These are phyloP conservation scores for Neurospora sp. DNA, from an alignment of 2,329 filamentous ascomycete genomes.

Conservation along the genomic window DNA sequence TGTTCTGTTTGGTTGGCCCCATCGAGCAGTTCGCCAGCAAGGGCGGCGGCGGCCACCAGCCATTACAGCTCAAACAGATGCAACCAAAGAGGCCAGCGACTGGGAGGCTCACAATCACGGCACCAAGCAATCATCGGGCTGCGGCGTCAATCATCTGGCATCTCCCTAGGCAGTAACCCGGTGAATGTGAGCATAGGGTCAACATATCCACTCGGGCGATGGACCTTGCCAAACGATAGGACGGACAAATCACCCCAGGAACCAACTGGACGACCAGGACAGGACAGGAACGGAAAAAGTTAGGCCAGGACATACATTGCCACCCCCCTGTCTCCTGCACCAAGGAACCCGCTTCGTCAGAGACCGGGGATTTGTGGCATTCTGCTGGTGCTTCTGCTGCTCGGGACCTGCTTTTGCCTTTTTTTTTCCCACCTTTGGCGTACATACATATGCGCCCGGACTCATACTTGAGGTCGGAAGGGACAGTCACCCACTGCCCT, in stretches of 20 bases:
- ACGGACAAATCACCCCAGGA: not conserved
- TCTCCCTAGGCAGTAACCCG: not conserved
- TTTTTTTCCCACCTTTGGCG: not conserved
- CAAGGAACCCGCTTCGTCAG: slow-evolving; percentile 1
- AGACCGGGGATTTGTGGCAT: not conserved
- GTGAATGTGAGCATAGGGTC: not conserved
- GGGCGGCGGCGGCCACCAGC: slow-evolving; percentile 5
- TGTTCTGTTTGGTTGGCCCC: slow-evolving; percentile 11
- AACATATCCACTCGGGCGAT: not conserved
- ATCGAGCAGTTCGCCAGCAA: slow-evolving; percentile 12
- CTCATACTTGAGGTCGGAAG: not conserved
- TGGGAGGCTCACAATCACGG: slow-evolving; percentile 8
- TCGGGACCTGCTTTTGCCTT: slow-evolving; percentile 5
- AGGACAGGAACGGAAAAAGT: not conserved
- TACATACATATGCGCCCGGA: not conserved
- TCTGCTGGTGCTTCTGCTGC: not conserved
- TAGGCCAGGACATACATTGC: slow-evolving; percentile 3
- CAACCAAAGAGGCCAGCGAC: slow-evolving; percentile 13
- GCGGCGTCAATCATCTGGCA: slow-evolving; percentile 1
- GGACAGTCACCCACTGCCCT: not conserved
- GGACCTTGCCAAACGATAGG: not conserved
- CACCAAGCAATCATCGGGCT: not conserved
- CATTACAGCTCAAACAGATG: not conserved
- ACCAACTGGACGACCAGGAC: slow-evolving; percentile 1
- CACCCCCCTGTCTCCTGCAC: slow-evolving; percentile 4